phyloP scores from a whole-genome alignment of 1,284 basidiomycete species.

The Sporisorium iseilematis-ciliati region DNA sequence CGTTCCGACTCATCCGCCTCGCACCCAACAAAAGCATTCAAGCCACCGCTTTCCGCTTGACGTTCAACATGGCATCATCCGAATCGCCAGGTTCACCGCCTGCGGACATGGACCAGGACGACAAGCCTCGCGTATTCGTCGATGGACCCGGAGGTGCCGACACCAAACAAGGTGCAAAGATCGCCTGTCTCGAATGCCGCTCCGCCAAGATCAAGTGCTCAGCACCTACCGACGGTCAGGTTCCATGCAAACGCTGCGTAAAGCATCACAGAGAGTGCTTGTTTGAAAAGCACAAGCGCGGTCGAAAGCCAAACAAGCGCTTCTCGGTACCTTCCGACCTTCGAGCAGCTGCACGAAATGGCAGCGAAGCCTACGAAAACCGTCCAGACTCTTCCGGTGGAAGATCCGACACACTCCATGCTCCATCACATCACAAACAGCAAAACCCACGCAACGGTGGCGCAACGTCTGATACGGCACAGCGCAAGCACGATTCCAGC shows the following conservation, averaged over 20 bases:
- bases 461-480: slow-evolving; percentile 30
- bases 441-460: slow-evolving; percentile 24
- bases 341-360: slow-evolving; percentile 24
- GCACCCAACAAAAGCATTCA: neutral
- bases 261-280: slow-evolving; percentile 58
- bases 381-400: slow-evolving; percentile 28
- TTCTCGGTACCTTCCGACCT: slow-evolving; percentile 52
- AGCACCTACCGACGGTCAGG: slow-evolving; percentile 58
- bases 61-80: slow-evolving; percentile 26
- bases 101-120: slow-evolving; percentile 38
- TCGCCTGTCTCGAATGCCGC: slow-evolving; percentile 60
- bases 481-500: slow-evolving; percentile 23
- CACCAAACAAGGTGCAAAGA: slow-evolving; percentile 60
- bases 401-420: slow-evolving; percentile 26
- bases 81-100: slow-evolving; percentile 25
- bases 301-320: slow-evolving; percentile 57
- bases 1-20: neutral
- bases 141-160: slow-evolving; percentile 61
- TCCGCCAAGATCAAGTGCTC: slow-evolving; percentile 62
- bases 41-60: neutral
- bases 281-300: slow-evolving; percentile 62
- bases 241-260: slow-evolving; percentile 61
- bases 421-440: slow-evolving; percentile 4
- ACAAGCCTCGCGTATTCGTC: slow-evolving; percentile 55
- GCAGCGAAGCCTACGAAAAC: slow-evolving; percentile 26